Evolutionary conservation across 2,329 filamentous ascomycete genomes (phyloP), one percentile per base, ranked within the genome.

Genomic region (Hyphodiscus sp.): DNA sequence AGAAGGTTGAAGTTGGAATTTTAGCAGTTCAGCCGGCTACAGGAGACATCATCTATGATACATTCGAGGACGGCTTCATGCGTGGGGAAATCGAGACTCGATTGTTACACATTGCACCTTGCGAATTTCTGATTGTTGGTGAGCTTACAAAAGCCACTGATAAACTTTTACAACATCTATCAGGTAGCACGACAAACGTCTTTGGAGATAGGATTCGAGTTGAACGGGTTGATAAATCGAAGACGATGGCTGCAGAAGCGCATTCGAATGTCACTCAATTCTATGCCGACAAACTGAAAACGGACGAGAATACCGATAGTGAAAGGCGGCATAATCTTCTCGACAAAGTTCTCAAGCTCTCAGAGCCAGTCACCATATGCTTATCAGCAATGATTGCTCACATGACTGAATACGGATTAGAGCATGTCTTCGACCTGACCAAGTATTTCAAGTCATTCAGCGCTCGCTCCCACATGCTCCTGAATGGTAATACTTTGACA

Each of bases 381-480:
- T 78, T 99, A 15, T 96, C 94, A 3, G 88, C 91, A 11, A 96
- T 99, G 91, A 97, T 99, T 63, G 89, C 81, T 1, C 91, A 99
- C 65, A 76, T 99, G 63, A 85, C 83, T 18, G 91, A 96, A 60
- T 99, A 96, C 68, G 91, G 91, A 0, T 77, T 99, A 19, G 87
- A 97, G 69, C 91, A 97, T 73, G 89, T 99, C 50, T 96, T 99
- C 63, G 87, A 96, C 65, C 74, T 99, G 44, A 97, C 94, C 1
- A 96, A 95, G 64, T 96, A 97, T 72, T 99, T 99, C 66, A 87
- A 96, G 62, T 90, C 91, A 1, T 99, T 99, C 72, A 96, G 89
- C 62, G 89, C 91, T 8, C 79, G 91, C 41, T 91, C 92, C 15
- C 91, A 97, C 66, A 97, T 99, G 94, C 76, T 97, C 3, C 76